These are phyloP conservation scores for Stellera chamaejasme DNA, from an alignment of 345 rosid species.

Conservation along the genomic window DNA sequence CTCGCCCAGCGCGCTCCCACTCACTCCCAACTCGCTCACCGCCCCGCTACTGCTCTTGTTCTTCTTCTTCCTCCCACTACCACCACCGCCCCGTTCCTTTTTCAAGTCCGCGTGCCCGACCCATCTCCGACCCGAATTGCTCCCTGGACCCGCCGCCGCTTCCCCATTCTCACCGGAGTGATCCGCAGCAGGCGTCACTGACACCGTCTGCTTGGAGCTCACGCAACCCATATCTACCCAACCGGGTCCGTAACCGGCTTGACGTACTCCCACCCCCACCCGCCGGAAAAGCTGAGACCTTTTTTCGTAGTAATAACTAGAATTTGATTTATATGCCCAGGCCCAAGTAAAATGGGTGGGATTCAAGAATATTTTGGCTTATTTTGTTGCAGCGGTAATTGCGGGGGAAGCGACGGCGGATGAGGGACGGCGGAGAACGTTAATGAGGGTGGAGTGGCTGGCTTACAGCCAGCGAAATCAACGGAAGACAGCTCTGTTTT, in stretches of 20 bases:
- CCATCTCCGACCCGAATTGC: constrained; percentile 14
- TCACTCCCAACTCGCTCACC: constrained; percentile 23
- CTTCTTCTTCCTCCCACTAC: constrained; percentile 11
- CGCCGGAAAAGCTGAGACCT: too few species aligned
- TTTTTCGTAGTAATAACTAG: too few species aligned
- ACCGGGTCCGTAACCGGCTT: neutral
- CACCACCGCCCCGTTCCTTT: constrained; percentile 20
- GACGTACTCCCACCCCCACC: too few species aligned
- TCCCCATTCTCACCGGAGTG: constrained; percentile 35
- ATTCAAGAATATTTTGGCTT: too few species aligned
- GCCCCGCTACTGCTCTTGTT: constrained; percentile 25
- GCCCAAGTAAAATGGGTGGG: too few species aligned
- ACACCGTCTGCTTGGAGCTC: constrained; percentile 88
- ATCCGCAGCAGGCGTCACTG: constrained; percentile 84
- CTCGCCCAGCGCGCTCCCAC: constrained; percentile 62
- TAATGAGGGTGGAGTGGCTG: too few species aligned
- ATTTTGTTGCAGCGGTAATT: too few species aligned
- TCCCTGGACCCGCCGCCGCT: constrained; percentile 11
- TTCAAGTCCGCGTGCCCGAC: constrained; percentile 6
- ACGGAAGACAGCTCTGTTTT: too few species aligned
- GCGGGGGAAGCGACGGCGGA: too few species aligned
- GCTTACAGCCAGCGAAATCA: too few species aligned
- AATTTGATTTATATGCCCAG: too few species aligned
- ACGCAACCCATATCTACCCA: constrained; percentile 75
- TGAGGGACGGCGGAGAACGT: too few species aligned